Evolutionary conservation across 2,329 filamentous ascomycete genomes (phyloP).

Genomic region (Hirsutella thompsonii): DNA sequence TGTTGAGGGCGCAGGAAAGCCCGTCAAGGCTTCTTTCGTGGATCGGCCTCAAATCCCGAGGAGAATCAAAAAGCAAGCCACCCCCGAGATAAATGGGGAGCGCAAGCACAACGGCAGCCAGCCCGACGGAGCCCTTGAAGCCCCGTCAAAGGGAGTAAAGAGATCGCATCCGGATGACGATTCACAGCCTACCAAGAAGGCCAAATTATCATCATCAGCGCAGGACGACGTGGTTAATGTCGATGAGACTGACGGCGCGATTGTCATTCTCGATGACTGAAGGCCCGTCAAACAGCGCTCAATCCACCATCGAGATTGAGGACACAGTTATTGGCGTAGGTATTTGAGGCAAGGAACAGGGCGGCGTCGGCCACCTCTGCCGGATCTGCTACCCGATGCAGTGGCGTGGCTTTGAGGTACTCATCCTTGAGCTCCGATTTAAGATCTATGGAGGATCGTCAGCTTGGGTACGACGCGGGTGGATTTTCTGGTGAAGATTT

Average conservation of each 20-base stretch:
- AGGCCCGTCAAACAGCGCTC: constrained; percentile 43
- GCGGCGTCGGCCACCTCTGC: constrained; percentile 74
- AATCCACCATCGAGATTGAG: constrained; percentile 78
- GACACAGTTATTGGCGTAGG: constrained; percentile 78
- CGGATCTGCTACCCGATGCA: constrained; percentile 50
- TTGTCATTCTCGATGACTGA: constrained; percentile 55
- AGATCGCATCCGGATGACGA: constrained; percentile 30
- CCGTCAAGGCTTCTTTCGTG: constrained; percentile 34
- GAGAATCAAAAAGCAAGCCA: constrained; percentile 32
- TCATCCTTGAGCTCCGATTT: constrained; percentile 22
- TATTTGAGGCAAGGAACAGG: constrained; percentile 62
- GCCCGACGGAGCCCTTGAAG: constrained; percentile 18
- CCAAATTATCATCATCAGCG: constrained; percentile 22
- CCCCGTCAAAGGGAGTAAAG: constrained; percentile 28
- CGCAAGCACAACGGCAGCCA: constrained; percentile 27
- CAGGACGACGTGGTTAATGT: constrained; percentile 32
- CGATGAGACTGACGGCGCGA: constrained; percentile 45
- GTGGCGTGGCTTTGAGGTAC: constrained; percentile 43
- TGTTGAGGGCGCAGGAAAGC: constrained; percentile 32
- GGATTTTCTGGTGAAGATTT: background rate
- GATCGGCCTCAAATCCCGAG: constrained; percentile 37
- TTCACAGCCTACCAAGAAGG: constrained; percentile 33
- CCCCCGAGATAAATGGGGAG: constrained; percentile 25
- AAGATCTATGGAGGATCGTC: constrained; percentile 25
- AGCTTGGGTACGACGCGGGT: constrained; percentile 10